Evolutionary conservation across 2,329 filamentous ascomycete species (phyloP).

Genomic region (Penicillium sp.): DNA sequence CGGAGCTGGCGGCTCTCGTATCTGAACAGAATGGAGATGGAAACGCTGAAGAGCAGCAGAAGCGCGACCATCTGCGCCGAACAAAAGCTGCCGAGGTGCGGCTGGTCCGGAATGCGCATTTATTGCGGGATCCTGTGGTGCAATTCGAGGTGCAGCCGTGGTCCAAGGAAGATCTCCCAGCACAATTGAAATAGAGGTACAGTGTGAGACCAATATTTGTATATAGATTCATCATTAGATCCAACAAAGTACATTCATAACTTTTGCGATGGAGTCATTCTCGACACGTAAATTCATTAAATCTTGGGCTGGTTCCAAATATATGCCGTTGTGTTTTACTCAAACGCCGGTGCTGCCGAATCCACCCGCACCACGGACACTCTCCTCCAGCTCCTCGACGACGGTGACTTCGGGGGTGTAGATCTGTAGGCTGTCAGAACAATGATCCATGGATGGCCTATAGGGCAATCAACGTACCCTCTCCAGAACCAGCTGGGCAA

Average conservation of each 20-base stretch:
- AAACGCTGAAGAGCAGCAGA: conserved; percentile 47
- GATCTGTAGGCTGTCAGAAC: conserved; percentile 50
- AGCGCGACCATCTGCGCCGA: conserved; percentile 60
- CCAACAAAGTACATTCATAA: background rate
- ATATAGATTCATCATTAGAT: conserved; percentile 12
- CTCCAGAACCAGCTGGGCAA: conserved; percentile 92
- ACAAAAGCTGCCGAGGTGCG: conserved; percentile 86
- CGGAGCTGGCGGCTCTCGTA: conserved; percentile 50
- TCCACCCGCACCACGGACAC: conserved; percentile 80
- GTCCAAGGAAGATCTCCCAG: conserved; percentile 26
- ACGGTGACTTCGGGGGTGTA: conserved; percentile 89
- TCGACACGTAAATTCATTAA: conserved; percentile 13
- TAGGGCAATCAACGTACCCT: conserved; percentile 46
- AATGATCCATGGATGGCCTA: background rate
- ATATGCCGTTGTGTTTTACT: conserved; percentile 1
- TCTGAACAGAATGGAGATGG: conserved; percentile 23
- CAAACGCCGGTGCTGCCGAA: conserved; percentile 76
- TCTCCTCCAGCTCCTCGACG: conserved; percentile 82
- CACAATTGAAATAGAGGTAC: conserved; percentile 15
- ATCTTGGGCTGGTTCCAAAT: background rate
- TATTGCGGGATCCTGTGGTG: conserved; percentile 61
- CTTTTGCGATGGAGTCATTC: background rate
- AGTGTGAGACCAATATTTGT: background rate
- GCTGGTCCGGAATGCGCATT: conserved; percentile 68
- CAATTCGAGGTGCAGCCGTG: conserved; percentile 55